Base-by-base conservation (phyloP, 2,329 filamentous ascomycete species). In the Diaporthe sp. region DNA sequence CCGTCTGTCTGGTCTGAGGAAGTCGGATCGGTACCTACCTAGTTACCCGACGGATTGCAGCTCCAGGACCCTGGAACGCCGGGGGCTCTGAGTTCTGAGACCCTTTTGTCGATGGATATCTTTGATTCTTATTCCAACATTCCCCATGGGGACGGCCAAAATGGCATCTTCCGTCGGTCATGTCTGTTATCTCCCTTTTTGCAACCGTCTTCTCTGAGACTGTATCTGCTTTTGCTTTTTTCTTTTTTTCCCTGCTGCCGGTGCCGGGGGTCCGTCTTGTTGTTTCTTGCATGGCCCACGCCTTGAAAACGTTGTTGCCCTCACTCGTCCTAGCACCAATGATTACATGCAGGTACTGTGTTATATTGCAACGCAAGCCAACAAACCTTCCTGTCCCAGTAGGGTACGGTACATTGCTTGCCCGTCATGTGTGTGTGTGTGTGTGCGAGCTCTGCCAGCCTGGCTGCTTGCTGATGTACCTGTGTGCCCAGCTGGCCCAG, bases 271-370 rank as follows among this genome's bases (percentile, higher is more conserved):
- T 9, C 19, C 22, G 3, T 25, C 61, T 17, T 50, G 61, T 35
- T 33, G 42, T 33, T 33, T 25, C 60, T 30, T 64, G 61, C 42
- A 30, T 35, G 61, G 19, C 42, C 42, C 42, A 64, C 38, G 19
- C n/a, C 12, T 17, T 8, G 40, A 66, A 50, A 50, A 50, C 38
- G 45, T 67, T 40, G 64, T 52, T 38, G 30, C 47, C 22, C 64
- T 67, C 64, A 38, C 47, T 17, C 33, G 33, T 13, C n/a, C 45
- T 25, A 52, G 30, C 9, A 22, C 52, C n/a, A 25, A 13, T 38
- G 45, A 67, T 67, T 67, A 52, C 64, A 52, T 67, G 64, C 64
- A 67, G 45, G 64, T 67, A 67, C 64, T 67, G 64, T 67, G 64
- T 52, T 52, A 52, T 52, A 67, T 67, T 67, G 45, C 45, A 67